Evolutionary conservation across 1,284 basidiomycete species (phyloP), one percentile per base, ranked within the genome.

Genomic region (Caloboletus inedulis): DNA sequence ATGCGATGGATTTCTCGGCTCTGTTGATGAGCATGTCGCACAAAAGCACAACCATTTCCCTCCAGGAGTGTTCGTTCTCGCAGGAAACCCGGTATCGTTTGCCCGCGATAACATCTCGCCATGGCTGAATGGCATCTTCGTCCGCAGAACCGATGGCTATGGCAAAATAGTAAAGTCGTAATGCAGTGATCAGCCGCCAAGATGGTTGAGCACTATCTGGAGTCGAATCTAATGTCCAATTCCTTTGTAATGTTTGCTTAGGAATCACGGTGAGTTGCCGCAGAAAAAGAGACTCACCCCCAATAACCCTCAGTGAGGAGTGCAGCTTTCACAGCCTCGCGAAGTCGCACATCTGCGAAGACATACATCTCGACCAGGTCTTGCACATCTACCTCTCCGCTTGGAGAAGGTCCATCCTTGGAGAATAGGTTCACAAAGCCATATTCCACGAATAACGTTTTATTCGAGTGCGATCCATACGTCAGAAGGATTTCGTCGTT

Each of bases 381-480:
- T 55, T 83, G 77, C 2, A 94, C 72, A 53, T 87, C 81, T 10
- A 88, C 75, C 63, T 92, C 85, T 16, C 74, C 73, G 31, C 70
- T 68, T n/a, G 72, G 60, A 34, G 47, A 47, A 19, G 62, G 50
- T 34, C 61, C 68, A 16, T 65, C 59, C 31, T 63, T 51, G 0
- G 61, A 59, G 35, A 71, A 58, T 13, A 53, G 25, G 59, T 79
- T 77, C 25, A 88, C 78, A 64, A 95, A 95, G 0, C 91, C 92
- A 68, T 95, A 95, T 65, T 95, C 92, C 29, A 84, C 76, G 65
- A 93, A 89, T 18, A 95, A 67, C 7, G 77, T 84, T 39, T 77
- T 75, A 60, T 91, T 91, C 18, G 83, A 72, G 66, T 94, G 91
- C 19, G 71, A 66, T 1, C 91, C 92, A 60, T 95, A 95, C 50